A percentile compares a stretch with the other conserved stretches of the same genome.
Conservation (phyloP, 2,329 filamentous ascomycete genomes). For the Botrytis deweyae region DNA sequence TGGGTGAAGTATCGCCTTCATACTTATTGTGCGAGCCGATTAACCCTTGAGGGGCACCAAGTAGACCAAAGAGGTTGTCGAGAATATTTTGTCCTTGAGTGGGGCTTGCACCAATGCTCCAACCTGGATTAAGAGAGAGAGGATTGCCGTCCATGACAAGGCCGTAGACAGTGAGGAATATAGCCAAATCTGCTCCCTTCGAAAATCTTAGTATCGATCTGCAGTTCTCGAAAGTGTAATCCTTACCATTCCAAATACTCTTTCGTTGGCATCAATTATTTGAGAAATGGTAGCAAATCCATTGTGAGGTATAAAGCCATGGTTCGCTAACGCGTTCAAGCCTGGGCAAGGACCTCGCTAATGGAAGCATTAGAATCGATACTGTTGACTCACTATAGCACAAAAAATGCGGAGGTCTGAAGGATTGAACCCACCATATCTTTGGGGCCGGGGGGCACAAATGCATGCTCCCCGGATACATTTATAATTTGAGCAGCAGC, state of each 20-base stretch:
- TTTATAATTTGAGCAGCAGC: constrained; percentile 23
- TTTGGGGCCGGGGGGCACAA: constrained; percentile 4
- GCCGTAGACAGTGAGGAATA: background rate
- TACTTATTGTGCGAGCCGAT: constrained; percentile 51
- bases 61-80: constrained; percentile 25
- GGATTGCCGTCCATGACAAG: constrained; percentile 9
- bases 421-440: constrained; percentile 1
- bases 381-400: background rate
- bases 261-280: background rate
- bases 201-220: constrained; percentile 8
- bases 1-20: constrained; percentile 52
- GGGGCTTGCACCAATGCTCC: background rate
- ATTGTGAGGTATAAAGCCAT: constrained; percentile 43
- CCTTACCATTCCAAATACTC: constrained; percentile 46
- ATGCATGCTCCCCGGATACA: constrained; percentile 15
- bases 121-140: constrained; percentile 8
- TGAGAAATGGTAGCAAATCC: constrained; percentile 33
- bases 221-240: constrained; percentile 23
- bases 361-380: background rate
- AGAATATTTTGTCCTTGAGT: constrained; percentile 24
- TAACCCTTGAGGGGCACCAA: constrained; percentile 47
- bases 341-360: constrained; percentile 39
- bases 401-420: background rate
- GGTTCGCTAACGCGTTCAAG: constrained; percentile 45
- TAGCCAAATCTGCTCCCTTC: constrained; percentile 15